Percentiles rank a stretch among this genome's conserved stretches.
Conservation (phyloP, 78 protist genomes). For the Cavenderia fasciculata region DNA sequence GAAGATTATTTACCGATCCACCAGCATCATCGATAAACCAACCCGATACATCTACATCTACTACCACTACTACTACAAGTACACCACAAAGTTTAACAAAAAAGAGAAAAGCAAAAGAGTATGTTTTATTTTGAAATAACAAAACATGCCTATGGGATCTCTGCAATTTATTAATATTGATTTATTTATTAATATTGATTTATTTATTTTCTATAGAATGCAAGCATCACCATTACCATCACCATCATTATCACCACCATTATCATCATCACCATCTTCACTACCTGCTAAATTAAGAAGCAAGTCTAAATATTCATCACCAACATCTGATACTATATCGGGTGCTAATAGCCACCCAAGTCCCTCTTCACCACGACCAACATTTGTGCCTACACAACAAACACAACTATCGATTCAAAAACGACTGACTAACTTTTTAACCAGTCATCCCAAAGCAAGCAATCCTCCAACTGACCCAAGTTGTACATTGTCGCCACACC, state of each 20-base stretch:
- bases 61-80: background rate
- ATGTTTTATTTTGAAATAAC: too few relatives aligned
- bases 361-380: background rate
- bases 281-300: background rate
- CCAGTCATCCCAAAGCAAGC: background rate
- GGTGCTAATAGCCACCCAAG: too few relatives aligned
- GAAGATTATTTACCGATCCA: constrained; percentile 4
- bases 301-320: too few relatives aligned
- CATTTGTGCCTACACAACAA: background rate
- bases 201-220: too few relatives aligned
- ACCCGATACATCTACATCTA: background rate
- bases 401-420: constrained; percentile 40
- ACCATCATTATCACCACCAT: background rate
- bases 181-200: too few relatives aligned
- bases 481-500: background rate
- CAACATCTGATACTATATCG: too few relatives aligned
- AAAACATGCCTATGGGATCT: too few relatives aligned
- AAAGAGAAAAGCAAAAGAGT: constrained; percentile 36
- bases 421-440: constrained; percentile 10
- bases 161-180: too few relatives aligned
- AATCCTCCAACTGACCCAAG: background rate
- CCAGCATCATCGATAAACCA: background rate
- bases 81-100: background rate
- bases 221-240: background rate
- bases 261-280: background rate